Percentiles rank a stretch among this genome's conserved stretches.
Conservation (phyloP, 192 early-diverging fungal species). For the Umbelopsis sp. region DNA sequence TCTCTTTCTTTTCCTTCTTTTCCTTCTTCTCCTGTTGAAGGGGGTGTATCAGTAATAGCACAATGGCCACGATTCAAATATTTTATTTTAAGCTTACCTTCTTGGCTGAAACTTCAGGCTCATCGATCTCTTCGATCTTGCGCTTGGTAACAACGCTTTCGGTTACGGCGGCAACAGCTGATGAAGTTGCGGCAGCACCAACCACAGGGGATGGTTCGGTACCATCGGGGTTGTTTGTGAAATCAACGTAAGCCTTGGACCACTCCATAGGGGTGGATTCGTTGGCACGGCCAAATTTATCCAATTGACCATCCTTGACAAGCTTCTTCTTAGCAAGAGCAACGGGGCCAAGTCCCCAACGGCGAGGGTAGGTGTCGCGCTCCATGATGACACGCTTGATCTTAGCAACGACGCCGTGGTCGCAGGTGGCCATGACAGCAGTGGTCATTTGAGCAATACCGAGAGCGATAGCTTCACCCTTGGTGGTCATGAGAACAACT, state of each 20-base stretch:
- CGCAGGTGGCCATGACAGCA: constrained; percentile 81
- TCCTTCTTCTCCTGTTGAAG: constrained; percentile 45
- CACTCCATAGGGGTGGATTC: constrained; percentile 84
- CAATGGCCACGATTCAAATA: too few species aligned
- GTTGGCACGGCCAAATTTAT: constrained; percentile 93
- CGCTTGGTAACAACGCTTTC: constrained; percentile 41
- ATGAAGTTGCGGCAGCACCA: constrained; percentile 24
- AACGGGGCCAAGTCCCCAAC: constrained; percentile 97
- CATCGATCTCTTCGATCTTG: constrained; percentile 35
- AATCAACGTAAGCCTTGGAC: constrained; percentile 82
- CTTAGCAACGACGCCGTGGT: constrained; percentile 87
- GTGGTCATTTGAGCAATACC: constrained; percentile 98
- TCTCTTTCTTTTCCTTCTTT: constrained; percentile 51
- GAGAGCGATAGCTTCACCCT: constrained; percentile 99
- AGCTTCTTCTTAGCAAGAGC: constrained; percentile 98
- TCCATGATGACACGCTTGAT: constrained; percentile 99
- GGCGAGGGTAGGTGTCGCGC: constrained; percentile 97
- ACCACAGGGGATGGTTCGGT: constrained; percentile 31
- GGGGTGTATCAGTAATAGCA: background rate
- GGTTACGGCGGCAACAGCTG: constrained; percentile 37
- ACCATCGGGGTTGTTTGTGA: constrained; percentile 43
- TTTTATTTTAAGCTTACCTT: constrained; percentile 26
- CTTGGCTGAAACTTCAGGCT: constrained; percentile 27
- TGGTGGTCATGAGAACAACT: constrained; percentile 98
- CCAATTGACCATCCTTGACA: constrained; percentile 96